Evolutionary conservation across 176 grass and related monocot genomes (phyloP).

Genomic region (Paspalum vaginatum): DNA sequence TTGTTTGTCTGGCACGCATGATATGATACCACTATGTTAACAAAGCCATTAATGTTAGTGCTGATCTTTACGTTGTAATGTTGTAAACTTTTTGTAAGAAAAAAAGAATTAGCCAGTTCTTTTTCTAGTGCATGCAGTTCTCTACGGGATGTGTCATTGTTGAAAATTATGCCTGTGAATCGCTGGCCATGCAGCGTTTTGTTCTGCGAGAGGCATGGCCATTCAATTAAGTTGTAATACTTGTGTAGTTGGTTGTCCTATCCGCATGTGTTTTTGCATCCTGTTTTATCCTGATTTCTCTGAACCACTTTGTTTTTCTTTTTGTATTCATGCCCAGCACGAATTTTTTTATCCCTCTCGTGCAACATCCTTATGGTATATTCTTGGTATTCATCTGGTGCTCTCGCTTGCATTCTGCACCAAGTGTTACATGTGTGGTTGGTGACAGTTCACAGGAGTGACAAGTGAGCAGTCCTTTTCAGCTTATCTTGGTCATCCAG

Average conservation of each 20-base stretch:
- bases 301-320: background rate
- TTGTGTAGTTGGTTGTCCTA: background rate
- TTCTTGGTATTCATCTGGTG: constrained; percentile 30
- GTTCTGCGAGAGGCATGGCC: background rate
- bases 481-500: constrained; percentile 39
- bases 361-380: constrained; percentile 32
- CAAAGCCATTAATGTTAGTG: constrained; percentile 49
- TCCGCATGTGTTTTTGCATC: background rate
- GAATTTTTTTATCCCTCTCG: constrained; percentile 23
- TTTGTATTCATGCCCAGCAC: background rate
- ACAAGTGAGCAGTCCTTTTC: constrained; percentile 46
- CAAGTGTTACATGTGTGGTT: constrained; percentile 54
- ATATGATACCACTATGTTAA: constrained; percentile 44
- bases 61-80: constrained; percentile 52
- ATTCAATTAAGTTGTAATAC: background rate
- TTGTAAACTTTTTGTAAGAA: constrained; percentile 41
- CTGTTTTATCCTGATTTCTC: background rate
- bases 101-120: constrained; percentile 25
- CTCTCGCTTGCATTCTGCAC: constrained; percentile 35
- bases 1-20: constrained; percentile 44
- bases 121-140: constrained; percentile 16
- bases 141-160: constrained; percentile 4
- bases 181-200: background rate
- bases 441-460: constrained; percentile 17
- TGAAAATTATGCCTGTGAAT: constrained; percentile 5